Percentiles rank a stretch among this genome's conserved stretches.
Conservation (phyloP, 148 eudicot genomes). For the Silene conica region DNA sequence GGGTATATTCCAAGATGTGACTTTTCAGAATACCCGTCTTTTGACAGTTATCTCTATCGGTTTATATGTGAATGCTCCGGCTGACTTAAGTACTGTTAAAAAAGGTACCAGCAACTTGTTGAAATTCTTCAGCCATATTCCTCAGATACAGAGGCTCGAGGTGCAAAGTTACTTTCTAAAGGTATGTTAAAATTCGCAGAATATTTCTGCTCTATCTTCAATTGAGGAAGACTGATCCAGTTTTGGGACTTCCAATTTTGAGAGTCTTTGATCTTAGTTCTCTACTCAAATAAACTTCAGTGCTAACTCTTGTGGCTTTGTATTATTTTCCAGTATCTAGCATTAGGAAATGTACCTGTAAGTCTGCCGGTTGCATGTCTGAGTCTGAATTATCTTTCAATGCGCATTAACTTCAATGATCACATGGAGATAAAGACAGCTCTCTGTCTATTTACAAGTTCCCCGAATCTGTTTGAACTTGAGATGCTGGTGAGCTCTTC, state of each 20-base stretch:
- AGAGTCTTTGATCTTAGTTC: too few species aligned
- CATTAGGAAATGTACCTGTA: conserved; percentile 57
- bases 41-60: conserved; percentile 68
- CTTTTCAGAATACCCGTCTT: conserved; percentile 45
- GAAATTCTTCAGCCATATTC: conserved; percentile 64
- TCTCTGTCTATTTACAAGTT: conserved; percentile 64
- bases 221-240: background rate
- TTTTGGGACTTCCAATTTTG: background rate
- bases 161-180: conserved; percentile 74
- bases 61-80: conserved; percentile 43
- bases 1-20: conserved; percentile 62
- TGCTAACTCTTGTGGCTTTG: conserved; percentile 12
- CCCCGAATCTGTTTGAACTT: conserved; percentile 69
- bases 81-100: conserved; percentile 32
- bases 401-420: conserved; percentile 67
- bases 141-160: conserved; percentile 72
- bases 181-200: conserved; percentile 32
- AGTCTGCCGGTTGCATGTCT: conserved; percentile 52
- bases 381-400: conserved; percentile 59
- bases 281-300: too few species aligned
- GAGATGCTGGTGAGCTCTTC: conserved; percentile 62
- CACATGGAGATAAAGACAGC: conserved; percentile 54
- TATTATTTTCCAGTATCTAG: conserved; percentile 47
- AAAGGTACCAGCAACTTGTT: conserved; percentile 53
- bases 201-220: background rate